Conservation (phyloP, 2,329 filamentous ascomycete genomes). For the Sarocladium brachiariae region DNA sequence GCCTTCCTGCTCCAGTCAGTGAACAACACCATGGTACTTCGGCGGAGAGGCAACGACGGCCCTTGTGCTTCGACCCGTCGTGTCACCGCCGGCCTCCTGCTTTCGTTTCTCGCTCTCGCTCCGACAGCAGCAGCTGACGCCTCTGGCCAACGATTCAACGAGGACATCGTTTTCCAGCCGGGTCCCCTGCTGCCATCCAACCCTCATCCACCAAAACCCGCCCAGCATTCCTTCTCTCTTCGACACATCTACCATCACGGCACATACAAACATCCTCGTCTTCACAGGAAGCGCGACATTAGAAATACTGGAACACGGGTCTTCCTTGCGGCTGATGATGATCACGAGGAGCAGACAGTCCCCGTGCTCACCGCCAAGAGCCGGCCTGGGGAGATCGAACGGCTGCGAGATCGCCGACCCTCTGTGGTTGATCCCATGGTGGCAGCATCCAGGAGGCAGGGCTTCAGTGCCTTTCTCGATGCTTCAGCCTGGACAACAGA, state of each 20-base stretch:
- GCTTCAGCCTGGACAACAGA: constrained; percentile 79
- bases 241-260: constrained; percentile 93
- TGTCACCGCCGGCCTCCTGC: constrained; percentile 55
- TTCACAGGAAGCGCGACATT: constrained; percentile 74
- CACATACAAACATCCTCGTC: constrained; percentile 65
- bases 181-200: constrained; percentile 31
- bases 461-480: constrained; percentile 60
- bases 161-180: constrained; percentile 37
- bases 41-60: constrained; percentile 10
- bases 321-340: constrained; percentile 56
- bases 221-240: constrained; percentile 59
- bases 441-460: constrained; percentile 60
- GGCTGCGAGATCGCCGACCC: constrained; percentile 71
- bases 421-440: constrained; percentile 74
- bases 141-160: constrained; percentile 27
- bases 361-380: constrained; percentile 56
- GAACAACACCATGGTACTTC: background rate
- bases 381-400: constrained; percentile 62
- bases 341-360: constrained; percentile 42
- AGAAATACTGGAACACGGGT: constrained; percentile 44
- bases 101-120: constrained; percentile 60
- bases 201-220: constrained; percentile 38
- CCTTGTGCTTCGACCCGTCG: constrained; percentile 51
- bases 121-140: constrained; percentile 32
- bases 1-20: background rate